Base-by-base conservation (phyloP, 371 early-diverging fungal species). In the Mucor ambiguus region DNA sequence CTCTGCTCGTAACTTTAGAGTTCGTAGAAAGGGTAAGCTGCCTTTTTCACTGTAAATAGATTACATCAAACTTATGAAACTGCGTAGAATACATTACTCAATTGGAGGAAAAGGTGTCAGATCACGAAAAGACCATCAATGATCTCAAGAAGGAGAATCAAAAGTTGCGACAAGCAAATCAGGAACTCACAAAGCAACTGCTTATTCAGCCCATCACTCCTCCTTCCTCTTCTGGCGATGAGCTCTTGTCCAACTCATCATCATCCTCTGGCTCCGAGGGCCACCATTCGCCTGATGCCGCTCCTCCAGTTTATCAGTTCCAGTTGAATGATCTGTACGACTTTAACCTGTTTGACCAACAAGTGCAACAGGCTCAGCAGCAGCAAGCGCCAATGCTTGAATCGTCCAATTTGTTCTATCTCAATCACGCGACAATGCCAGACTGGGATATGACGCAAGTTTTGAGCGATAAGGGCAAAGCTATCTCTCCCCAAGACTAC, bases 1-100 rank as follows among this genome's bases (percentile, higher is more conserved):
- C 58, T 93, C 93, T 12, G 95, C 95, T 16, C 80, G 95, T 65
- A 92, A 92, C 72, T 95, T 95, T 76, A 85, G 95, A 52, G 89
- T 90, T 49, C 85, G 95, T 46, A 85, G 94, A 78, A 95, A 95
- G 80, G 93, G 92, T 92, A 85, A 76, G 35, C 22, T 30, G 28
- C 37, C 3, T 12, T 12, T 9, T 16, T 52, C 22, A 8, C 26
- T 59, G 26, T 12, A 6, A 32, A 22, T 32, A 37, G 12, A n/a
- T n/a, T 6, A n/a, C 18, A 24, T 9, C 8, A 1, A 11, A 38
- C 37, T n/a, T 1, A 26, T 12, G 1, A 5, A 35, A 28, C n/a
- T 55, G 0, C 12, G 28, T 37, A 87, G 89, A 93, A 76, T 92
- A 94, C 55, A 88, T 94, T 60, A 72, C 82, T 16, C 84, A 81